phyloP scores from a whole-genome alignment of 306 rosid genomes.

The Vigna hirtella region DNA sequence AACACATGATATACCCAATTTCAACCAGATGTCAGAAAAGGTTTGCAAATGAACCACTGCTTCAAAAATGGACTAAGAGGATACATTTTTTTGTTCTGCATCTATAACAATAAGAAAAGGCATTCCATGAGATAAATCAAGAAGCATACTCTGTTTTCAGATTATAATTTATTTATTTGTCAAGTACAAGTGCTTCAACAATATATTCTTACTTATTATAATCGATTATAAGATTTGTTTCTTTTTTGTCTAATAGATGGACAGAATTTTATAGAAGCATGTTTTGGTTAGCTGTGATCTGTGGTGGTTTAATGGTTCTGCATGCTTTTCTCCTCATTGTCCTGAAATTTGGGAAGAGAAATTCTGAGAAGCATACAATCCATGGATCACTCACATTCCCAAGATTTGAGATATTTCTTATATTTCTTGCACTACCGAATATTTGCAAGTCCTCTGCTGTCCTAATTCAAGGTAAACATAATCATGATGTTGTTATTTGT shows the following conservation, averaged over 20 bases:
- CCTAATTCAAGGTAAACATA: constrained; percentile 66
- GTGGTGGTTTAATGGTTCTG: constrained; percentile 68
- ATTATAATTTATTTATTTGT: constrained; percentile 1
- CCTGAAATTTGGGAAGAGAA: constrained; percentile 72
- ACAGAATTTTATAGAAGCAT: constrained; percentile 72
- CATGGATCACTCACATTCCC: constrained; percentile 87
- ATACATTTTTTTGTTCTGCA: background rate
- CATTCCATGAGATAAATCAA: constrained; percentile 15
- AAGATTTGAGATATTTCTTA: constrained; percentile 83
- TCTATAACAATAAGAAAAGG: constrained; percentile 1
- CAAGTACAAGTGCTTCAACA: constrained; percentile 14
- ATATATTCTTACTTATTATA: background rate
- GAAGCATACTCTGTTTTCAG: background rate
- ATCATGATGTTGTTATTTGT: constrained; percentile 2
- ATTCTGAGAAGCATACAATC: constrained; percentile 53
- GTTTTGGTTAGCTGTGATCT: constrained; percentile 84
- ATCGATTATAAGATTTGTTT: constrained; percentile 4
- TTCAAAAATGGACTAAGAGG: background rate
- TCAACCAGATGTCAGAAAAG: constrained; percentile 20
- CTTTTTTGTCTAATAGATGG: constrained; percentile 64
- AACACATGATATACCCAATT: background rate
- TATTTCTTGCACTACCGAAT: constrained; percentile 79
- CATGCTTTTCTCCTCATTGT: constrained; percentile 68
- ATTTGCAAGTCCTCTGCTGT: constrained; percentile 72
- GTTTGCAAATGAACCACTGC: background rate